Evolutionary conservation across 2,329 filamentous ascomycete species (phyloP).

Genomic region (Xylaria sp.): DNA sequence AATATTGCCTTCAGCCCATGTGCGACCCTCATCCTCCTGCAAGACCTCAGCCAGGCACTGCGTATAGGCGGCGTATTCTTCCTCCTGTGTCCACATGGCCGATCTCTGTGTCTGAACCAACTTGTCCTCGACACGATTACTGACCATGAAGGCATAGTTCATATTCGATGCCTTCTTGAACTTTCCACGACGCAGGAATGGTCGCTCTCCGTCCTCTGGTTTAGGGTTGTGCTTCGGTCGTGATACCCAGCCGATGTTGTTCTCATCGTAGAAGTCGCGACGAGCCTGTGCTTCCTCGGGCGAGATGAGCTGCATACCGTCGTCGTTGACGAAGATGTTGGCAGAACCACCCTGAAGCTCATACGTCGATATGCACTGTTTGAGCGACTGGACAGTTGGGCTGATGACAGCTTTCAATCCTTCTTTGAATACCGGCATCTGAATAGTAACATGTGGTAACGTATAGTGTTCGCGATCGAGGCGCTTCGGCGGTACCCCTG

Average conservation of each 20-base stretch:
- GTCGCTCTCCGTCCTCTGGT: slow-evolving; percentile 42
- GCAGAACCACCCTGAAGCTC: slow-evolving; percentile 60
- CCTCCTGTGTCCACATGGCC: slow-evolving; percentile 60
- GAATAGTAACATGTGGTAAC: slow-evolving; percentile 45
- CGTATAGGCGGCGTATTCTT: slow-evolving; percentile 64
- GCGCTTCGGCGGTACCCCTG: slow-evolving; percentile 35
- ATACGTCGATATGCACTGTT: slow-evolving; percentile 54
- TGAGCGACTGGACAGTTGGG: slow-evolving; percentile 51
- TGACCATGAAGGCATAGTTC: slow-evolving; percentile 65
- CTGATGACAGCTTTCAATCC: slow-evolving; percentile 45
- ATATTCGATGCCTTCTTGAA: slow-evolving; percentile 70
- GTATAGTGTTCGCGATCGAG: slow-evolving; percentile 36
- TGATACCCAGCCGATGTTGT: slow-evolving; percentile 53
- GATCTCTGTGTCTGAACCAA: slow-evolving; percentile 52
- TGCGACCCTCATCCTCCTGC: slow-evolving; percentile 57
- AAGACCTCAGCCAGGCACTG: slow-evolving; percentile 60
- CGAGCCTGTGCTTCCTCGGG: slow-evolving; percentile 44
- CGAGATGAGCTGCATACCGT: slow-evolving; percentile 59
- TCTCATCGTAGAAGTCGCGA: slow-evolving; percentile 52
- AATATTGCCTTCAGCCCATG: slow-evolving; percentile 80
- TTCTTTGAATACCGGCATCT: slow-evolving; percentile 49
- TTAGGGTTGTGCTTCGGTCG: slow-evolving; percentile 49
- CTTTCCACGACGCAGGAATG: slow-evolving; percentile 58
- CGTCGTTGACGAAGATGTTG: slow-evolving; percentile 64
- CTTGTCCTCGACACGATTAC: slow-evolving; percentile 65